Evolutionary conservation across 2,329 filamentous ascomycete genomes (phyloP), one percentile per base, ranked within the genome.

Genomic region (Colletotrichum sp.): DNA sequence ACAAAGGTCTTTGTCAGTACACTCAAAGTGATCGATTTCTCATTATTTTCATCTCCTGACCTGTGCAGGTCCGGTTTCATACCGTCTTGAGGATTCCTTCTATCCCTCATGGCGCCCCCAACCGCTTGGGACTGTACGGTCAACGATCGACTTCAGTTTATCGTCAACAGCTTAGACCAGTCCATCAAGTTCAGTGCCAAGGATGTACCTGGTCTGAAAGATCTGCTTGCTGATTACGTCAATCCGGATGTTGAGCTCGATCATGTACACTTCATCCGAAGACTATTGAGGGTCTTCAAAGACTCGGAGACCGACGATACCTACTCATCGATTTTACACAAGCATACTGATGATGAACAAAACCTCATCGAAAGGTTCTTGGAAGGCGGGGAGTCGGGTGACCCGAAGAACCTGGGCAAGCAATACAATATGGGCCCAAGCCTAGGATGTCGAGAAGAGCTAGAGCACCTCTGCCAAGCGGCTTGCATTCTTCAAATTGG

Each of bases 211-310:
- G 77, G 77, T 19, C 75, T 77, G n/a, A 60, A 75, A 61, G 8
- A 8, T 8, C 69, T 78, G 16, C 66, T 78, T 5, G 66, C 77
- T 7, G 72, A 77, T 57, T 77, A 78, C 32, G 66, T 77, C 52
- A 30, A 74, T 32, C 28, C 28, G 16, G 70, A 74, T 15, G 64
- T 68, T 4, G 68, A 74, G 27, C 27, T 70, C 22, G 27, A 57
- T 59, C 32, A 39, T 32, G 52, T 75, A 6, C 48, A 63, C 3
- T 77, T 77, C 60, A 72, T 76, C 27, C 71, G 75, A 28, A 71
- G 77, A 22, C 66, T 78, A n/a, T 72, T 78, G 16, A 55, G 44
- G 48, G 66, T 76, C 34, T 78, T 78, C 64, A 69, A 73, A 32
- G 75, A 78, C 28, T 72, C 77, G 15, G 25, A 68, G 68, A 59